Percentiles rank a stretch among this genome's conserved stretches.
Evolutionary conservation across 495 filamentous ascomycete species (phyloP).

Genomic region (Neurospora tetraspora): DNA sequence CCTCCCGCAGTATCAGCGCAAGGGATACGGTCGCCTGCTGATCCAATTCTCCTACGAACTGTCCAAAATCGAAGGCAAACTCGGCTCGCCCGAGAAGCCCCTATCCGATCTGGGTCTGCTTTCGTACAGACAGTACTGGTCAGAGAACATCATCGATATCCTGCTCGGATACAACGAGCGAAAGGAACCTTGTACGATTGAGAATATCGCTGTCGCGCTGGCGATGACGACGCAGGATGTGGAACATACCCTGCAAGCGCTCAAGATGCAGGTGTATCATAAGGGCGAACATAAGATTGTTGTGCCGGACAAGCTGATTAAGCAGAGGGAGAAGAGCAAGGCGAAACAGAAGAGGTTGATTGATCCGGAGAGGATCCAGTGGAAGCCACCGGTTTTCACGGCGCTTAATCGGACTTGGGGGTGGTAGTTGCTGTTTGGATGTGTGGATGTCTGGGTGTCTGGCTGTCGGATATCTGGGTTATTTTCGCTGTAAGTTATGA

Average conservation of each 20-base stretch:
- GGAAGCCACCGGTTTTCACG: constrained; percentile 94
- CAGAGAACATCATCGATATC: constrained; percentile 80
- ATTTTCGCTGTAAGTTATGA: not conserved
- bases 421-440: constrained; percentile 49
- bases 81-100: constrained; percentile 93
- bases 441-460: not conserved
- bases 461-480: too few species aligned
- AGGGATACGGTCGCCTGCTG: constrained; percentile 82
- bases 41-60: constrained; percentile 98
- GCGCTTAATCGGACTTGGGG: constrained; percentile 88
- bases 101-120: constrained; percentile 87
- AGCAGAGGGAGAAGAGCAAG: constrained; percentile 68
- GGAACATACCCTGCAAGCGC: constrained; percentile 79
- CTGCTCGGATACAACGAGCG: constrained; percentile 52
- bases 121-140: constrained; percentile 93
- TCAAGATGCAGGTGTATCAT: constrained; percentile 90
- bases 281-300: constrained; percentile 92
- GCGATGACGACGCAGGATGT: constrained; percentile 96
- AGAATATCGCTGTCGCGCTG: constrained; percentile 63
- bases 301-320: constrained; percentile 55
- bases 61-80: constrained; percentile 85
- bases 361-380: constrained; percentile 67
- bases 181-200: constrained; percentile 66
- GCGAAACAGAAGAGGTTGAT: constrained; percentile 62
- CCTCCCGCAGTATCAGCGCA: constrained; percentile 88